Evolutionary conservation across 768 basidiomycete genomes (phyloP).

Genomic region (Boletus reticuloceps): DNA sequence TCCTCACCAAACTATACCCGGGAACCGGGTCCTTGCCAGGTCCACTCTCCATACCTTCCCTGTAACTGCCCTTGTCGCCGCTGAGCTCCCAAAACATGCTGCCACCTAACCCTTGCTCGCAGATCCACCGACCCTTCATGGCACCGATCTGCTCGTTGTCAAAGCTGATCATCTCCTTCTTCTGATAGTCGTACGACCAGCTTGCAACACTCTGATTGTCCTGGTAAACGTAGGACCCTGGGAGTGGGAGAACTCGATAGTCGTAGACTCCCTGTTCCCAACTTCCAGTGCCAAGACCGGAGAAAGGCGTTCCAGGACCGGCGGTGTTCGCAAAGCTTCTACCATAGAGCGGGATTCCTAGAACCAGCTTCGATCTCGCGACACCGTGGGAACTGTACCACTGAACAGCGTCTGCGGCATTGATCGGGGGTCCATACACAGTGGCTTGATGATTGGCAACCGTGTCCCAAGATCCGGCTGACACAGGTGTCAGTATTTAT

Average conservation of each 20-base stretch:
- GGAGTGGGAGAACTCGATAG: slow-evolving; percentile 84
- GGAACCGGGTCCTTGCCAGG: slow-evolving; percentile 72
- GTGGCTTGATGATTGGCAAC: slow-evolving; percentile 85
- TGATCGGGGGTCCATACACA: slow-evolving; percentile 65
- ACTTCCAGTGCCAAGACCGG: slow-evolving; percentile 79
- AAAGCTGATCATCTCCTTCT: slow-evolving; percentile 79
- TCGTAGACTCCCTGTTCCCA: slow-evolving; percentile 95
- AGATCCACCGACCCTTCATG: slow-evolving; percentile 82
- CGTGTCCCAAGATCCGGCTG: slow-evolving; percentile 76
- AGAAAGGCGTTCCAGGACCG: slow-evolving; percentile 78
- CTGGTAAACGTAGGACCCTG: slow-evolving; percentile 60
- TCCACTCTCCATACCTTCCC: slow-evolving; percentile 74
- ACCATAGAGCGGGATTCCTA: slow-evolving; percentile 94
- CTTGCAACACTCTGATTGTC: slow-evolving; percentile 73
- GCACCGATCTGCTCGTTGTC: slow-evolving; percentile 67
- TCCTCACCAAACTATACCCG: slow-evolving; percentile 66
- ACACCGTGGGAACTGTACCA: slow-evolving; percentile 77
- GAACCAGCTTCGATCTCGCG: slow-evolving; percentile 71
- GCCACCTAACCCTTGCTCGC: slow-evolving; percentile 73
- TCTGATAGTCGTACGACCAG: slow-evolving; percentile 77
- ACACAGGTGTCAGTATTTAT: slow-evolving; percentile 7
- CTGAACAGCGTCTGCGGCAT: slow-evolving; percentile 58
- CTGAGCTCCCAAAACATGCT: slow-evolving; percentile 96
- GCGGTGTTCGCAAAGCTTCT: slow-evolving; percentile 83
- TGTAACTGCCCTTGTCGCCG: slow-evolving; percentile 71